A percentile compares a stretch with the other conserved stretches of the same genome.
These are phyloP conservation scores for Tylopilus orsonianus DNA, from an alignment of 1,284 basidiomycete species.

Conservation along the genomic window DNA sequence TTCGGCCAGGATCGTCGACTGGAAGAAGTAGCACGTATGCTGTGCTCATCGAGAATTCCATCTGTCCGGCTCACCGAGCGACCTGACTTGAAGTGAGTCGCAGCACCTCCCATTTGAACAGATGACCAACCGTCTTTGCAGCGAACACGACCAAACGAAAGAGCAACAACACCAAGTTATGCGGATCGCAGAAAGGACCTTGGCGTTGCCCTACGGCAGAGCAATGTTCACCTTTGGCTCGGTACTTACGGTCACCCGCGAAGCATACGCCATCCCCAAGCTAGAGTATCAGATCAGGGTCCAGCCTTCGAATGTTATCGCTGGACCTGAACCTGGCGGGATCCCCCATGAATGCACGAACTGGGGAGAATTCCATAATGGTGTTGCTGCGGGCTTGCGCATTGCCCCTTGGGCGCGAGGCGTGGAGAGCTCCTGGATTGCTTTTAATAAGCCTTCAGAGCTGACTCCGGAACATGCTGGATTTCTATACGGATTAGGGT, in stretches of 20 bases:
- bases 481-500: constrained; percentile 89
- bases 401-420: constrained; percentile 76
- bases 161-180: constrained; percentile 81
- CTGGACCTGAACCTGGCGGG: constrained; percentile 65
- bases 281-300: constrained; percentile 78
- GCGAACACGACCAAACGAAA: constrained; percentile 77
- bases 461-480: constrained; percentile 92
- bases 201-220: constrained; percentile 82
- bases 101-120: background rate
- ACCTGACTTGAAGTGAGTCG: constrained; percentile 67
- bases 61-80: constrained; percentile 68
- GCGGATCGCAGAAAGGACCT: constrained; percentile 79
- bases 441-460: constrained; percentile 87
- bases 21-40: constrained; percentile 84
- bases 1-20: constrained; percentile 85
- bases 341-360: constrained; percentile 68
- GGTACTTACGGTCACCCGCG: constrained; percentile 66
- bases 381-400: constrained; percentile 88
- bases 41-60: constrained; percentile 73
- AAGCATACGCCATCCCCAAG: constrained; percentile 77
- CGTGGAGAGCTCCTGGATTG: constrained; percentile 90
- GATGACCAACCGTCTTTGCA: constrained; percentile 30
- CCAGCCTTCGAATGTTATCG: constrained; percentile 63
- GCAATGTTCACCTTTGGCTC: constrained; percentile 88
- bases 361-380: constrained; percentile 99